Percentiles rank a stretch among this genome's conserved stretches.
These are phyloP conservation scores for Kodamaea suecica DNA, from an alignment of 1,139 yeast genomes.

Conservation along the genomic window DNA sequence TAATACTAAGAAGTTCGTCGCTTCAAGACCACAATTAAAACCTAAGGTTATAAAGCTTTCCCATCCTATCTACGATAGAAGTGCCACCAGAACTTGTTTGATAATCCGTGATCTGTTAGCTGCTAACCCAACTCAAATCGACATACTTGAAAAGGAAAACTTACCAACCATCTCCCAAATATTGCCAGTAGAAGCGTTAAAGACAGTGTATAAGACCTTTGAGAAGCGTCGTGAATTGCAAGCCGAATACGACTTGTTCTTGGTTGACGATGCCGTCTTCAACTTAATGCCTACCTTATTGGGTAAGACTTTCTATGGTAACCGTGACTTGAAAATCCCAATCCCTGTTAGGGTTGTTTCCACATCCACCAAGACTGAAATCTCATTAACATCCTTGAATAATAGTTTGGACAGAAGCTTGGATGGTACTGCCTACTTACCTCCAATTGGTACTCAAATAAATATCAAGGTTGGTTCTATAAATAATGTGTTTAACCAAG, in stretches of 20 bases:
- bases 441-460: slow-evolving; percentile 74
- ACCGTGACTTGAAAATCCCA: slow-evolving; percentile 60
- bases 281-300: slow-evolving; percentile 77
- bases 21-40: slow-evolving; percentile 64
- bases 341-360: slow-evolving; percentile 58
- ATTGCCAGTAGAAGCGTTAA: slow-evolving; percentile 55
- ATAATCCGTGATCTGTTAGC: slow-evolving; percentile 66
- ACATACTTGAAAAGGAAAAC: slow-evolving; percentile 54
- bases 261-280: slow-evolving; percentile 80
- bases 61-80: slow-evolving; percentile 44
- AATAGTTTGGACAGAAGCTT: slow-evolving; percentile 60
- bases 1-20: slow-evolving; percentile 60
- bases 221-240: slow-evolving; percentile 69
- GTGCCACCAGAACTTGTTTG: slow-evolving; percentile 61
- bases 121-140: slow-evolving; percentile 57
- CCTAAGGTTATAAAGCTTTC: slow-evolving; percentile 62
- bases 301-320: slow-evolving; percentile 72
- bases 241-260: slow-evolving; percentile 63
- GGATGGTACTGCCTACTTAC: slow-evolving; percentile 56
- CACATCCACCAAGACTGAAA: slow-evolving; percentile 32
- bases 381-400: slow-evolving; percentile 55
- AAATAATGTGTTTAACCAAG: slow-evolving; percentile 27
- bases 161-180: slow-evolving; percentile 48
- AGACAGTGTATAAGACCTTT: slow-evolving; percentile 63
- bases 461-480: slow-evolving; percentile 66